These are phyloP conservation scores for Amphicarpaea edgeworthii DNA, from an alignment of 306 rosid species.

Conservation along the genomic window DNA sequence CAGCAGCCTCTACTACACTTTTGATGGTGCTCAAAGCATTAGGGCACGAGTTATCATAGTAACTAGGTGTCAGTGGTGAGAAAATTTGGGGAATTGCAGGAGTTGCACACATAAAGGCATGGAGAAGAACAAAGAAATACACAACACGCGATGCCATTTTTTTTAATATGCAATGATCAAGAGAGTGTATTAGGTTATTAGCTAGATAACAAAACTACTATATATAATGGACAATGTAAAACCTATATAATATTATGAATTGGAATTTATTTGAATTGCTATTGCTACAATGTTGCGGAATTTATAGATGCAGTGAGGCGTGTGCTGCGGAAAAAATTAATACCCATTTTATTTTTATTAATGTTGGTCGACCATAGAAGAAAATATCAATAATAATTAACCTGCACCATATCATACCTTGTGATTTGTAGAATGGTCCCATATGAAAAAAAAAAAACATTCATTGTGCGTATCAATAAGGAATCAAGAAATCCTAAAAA, in stretches of 20 bases:
- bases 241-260: neutral
- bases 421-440: neutral
- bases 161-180: neutral
- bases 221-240: neutral
- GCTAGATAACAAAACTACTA: too few species aligned
- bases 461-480: neutral
- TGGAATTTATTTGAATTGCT: neutral
- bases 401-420: neutral
- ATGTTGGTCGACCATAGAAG: neutral
- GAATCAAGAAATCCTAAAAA: neutral
- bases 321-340: too few species aligned
- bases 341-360: too few species aligned
- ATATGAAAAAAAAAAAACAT: slow-evolving; percentile 1
- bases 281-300: neutral
- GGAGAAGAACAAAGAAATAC: neutral
- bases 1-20: slow-evolving; percentile 37
- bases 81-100: slow-evolving; percentile 21
- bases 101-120: neutral
- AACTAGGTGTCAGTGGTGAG: slow-evolving; percentile 39
- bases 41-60: slow-evolving; percentile 49
- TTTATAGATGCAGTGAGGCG: neutral
- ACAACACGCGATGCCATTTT: neutral
- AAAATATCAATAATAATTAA: neutral
- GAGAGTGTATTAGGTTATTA: neutral
- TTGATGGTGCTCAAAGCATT: slow-evolving; percentile 41